Evolutionary conservation across 306 rosid genomes (phyloP), one percentile per base, ranked within the genome.

Genomic region (Cucumis melo): DNA sequence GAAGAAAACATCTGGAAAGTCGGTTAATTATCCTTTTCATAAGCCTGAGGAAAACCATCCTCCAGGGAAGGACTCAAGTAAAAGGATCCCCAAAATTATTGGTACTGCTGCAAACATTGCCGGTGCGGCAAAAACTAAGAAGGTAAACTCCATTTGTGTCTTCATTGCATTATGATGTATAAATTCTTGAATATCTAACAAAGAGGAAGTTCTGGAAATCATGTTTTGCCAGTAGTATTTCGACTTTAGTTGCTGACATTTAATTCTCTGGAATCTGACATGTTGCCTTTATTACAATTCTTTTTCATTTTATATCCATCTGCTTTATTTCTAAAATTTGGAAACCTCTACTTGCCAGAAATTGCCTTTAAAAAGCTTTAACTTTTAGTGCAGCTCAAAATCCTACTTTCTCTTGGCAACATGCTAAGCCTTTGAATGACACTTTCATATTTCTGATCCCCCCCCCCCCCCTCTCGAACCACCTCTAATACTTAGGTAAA

Each of bases 41-140:
- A 95, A 92, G 85, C 98, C 99, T 56, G 97, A 92, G 86, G 99
- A 95, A 86, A 89, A 89, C 80, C 92, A 90, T 88, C 96, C 93
- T 73, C 98, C 96, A 17, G 99, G 99, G 85, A 92, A 92, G 87
- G 99, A 95, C 86, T 81, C 92, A 17, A 86, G 93, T 44, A 95
- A 92, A 88, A 95, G 88, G 85, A 89, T 92, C 82, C 89, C 99
- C 3, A 92, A 92, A 84, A 84, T 95, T 15, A 92, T 95, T 41
- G 98, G 99, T 61, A 88, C 85, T 85, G 97, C 97, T 82, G 91
- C 95, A 81, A 87, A 87, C 19, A 89, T 89, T 82, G 99, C 96
- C 78, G 90, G 91, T 81, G 92, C 97, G 6, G 91, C 91, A 60
- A 92, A 95, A 86, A 64, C 82, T 57, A 95, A 89, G 81, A 92